phyloP scores from a whole-genome alignment of 1,284 basidiomycete genomes.

The Golubevia sp. region DNA sequence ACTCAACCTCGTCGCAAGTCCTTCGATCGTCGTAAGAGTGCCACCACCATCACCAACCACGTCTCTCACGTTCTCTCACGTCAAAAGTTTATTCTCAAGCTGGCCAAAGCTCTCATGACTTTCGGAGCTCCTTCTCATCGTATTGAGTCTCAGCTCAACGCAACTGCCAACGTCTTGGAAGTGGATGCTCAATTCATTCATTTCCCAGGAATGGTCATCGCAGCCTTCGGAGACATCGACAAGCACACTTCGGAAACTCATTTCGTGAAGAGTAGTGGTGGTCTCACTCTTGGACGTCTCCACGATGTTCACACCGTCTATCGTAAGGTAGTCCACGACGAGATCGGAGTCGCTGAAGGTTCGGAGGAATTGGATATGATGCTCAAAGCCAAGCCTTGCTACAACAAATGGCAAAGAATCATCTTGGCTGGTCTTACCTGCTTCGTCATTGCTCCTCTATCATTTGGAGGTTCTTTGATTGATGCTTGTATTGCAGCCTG shows the following conservation, averaged over 20 bases:
- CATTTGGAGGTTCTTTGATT: constrained; percentile 77
- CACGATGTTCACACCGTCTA: constrained; percentile 67
- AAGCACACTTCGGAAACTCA: constrained; percentile 71
- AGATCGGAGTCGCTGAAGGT: constrained; percentile 71
- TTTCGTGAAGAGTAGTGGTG: constrained; percentile 76
- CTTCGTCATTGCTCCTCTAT: constrained; percentile 65
- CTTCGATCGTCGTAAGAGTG: constrained; percentile 14
- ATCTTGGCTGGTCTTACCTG: constrained; percentile 72
- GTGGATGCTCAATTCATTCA: constrained; percentile 76
- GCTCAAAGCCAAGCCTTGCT: constrained; percentile 65
- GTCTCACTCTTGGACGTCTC: constrained; percentile 70
- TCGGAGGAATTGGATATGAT: constrained; percentile 69
- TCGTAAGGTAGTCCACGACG: constrained; percentile 76
- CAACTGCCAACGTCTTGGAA: constrained; percentile 78
- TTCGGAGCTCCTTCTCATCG: constrained; percentile 86
- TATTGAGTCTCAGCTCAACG: constrained; percentile 73
- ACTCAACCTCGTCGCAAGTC: constrained; percentile 3
- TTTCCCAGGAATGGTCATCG: constrained; percentile 30
- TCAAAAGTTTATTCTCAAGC: constrained; percentile 76
- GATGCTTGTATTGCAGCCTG: constrained; percentile 72
- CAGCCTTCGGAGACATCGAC: constrained; percentile 40
- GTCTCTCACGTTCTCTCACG: constrained; percentile 11
- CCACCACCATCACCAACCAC: constrained; percentile 44
- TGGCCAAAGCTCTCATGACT: constrained; percentile 77
- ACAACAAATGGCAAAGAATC: constrained; percentile 66